Base-by-base conservation (phyloP, 495 filamentous ascomycete species). In the Lasiosphaeriaceae sp. region DNA sequence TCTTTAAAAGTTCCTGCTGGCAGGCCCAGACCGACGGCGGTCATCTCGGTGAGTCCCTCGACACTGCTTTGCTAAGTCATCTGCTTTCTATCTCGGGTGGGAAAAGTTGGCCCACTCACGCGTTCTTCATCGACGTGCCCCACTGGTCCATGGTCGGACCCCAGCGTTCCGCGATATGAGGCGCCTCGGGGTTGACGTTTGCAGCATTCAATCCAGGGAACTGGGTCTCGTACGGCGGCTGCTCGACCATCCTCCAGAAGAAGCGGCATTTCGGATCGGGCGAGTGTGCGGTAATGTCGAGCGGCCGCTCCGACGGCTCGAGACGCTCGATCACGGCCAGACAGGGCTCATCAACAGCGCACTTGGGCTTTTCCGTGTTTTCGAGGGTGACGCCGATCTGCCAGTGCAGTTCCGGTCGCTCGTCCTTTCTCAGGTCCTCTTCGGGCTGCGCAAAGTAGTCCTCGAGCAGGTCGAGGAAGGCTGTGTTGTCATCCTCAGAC, bases 331-430 rank as follows among this genome's bases (percentile, higher is more conserved):
- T 80, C 29, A 80, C 74, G 21, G 57, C 48, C 55, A 80, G 71
- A 52, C 77, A 80, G 41, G 77, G 75, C 71, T 77, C 76, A 59
- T 80, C 76, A 53, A 76, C 75, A 52, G 77, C 77, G 62, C 77
- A 80, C 67, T 78, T 79, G 41, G 77, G 77, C 71, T 76, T 78
- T 64, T 80, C 77, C 35, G 77, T 80, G 69, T 80, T 79, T 45
- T 79, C 77, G 47, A 80, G 74, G 23, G 77, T 80, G 19, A 79
- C 77, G 59, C 77, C 77, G 41, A 80, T 73, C 67, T 80, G 77
- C 65, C 74, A 80, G 50, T 68, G 66, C 16, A 80, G 66, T 61
- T 76, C 77, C 39, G 77, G 77, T 2, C 77, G 72, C 64, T 79
- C 76, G 54, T 80, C 77, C 19, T 60, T 56, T 37, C 56, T 55